Base-by-base conservation (phyloP, 495 filamentous ascomycete species). In the Oidiodendron maius region DNA sequence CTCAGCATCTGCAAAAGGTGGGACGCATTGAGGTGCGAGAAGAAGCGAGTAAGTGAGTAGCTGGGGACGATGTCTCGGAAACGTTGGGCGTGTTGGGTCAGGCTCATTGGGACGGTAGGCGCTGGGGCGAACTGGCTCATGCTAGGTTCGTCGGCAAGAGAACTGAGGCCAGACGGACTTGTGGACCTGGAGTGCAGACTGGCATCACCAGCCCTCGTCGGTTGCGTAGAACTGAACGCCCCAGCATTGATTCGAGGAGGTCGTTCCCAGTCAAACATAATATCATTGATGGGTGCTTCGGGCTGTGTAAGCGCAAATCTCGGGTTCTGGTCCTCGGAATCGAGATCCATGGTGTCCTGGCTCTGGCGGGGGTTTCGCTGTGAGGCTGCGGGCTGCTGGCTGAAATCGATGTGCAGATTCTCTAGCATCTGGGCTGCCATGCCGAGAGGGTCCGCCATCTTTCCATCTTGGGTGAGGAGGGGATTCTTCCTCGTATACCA, bases 361-460 rank as follows among this genome's bases (percentile, higher is more conserved):
- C 64, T 68, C 55, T 56, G 55, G 44, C 66, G 65, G 50, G 65
- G 13, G n/a, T 26, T 45, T 58, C 60, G 59, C 57, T 80, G 68
- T 3, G 58, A 61, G 11, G 55, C 44, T 9, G 80, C 66, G 11
- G 86, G 81, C 46, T 82, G 71, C 45, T 84, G 79, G 43, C 68
- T 81, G 64, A 97, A 91, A 62, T 96, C 86, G 63, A 99, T 95
- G 46, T 81, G 86, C n/a, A 99, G 80, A 28, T 76, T 82, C 57
- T 94, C 87, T 48, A 99, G 85, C 85, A 99, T 94, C 54, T 85
- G 80, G 0, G 93, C 95, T 22, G 93, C 93, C 16, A 97, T 71
- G 20, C 80, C 78, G 51, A 97, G 68, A 1, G 86, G 84, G 53
- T 96, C 89, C 17, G 77, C 74, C n/a, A 90, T 75, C 50, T 75